These are phyloP conservation scores for Sporothrix variecibatus DNA, from an alignment of 2,329 filamentous ascomycete species.

Conservation along the genomic window DNA sequence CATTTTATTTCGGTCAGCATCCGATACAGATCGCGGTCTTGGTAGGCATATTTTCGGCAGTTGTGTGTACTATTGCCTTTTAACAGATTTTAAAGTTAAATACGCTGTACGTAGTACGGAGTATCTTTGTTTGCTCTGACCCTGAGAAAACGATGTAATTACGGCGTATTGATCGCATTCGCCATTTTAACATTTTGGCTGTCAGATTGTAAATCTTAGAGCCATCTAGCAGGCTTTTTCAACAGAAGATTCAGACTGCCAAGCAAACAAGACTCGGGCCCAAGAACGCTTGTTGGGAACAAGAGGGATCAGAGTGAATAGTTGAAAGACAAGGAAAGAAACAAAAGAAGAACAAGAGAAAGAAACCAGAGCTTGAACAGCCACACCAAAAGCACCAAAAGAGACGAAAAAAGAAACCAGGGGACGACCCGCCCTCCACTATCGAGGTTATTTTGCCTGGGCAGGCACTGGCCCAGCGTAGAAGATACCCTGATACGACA, in stretches of 20 bases:
- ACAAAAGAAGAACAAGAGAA: too few species aligned
- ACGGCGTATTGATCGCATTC: constrained; percentile 8
- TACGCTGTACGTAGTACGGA: neutral
- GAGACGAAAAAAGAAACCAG: neutral
- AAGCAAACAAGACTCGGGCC: neutral
- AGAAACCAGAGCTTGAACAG: too few species aligned
- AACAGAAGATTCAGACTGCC: neutral
- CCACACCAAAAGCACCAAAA: too few species aligned
- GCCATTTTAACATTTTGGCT: neutral
- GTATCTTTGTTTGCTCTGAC: neutral
- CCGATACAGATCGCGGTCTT: neutral
- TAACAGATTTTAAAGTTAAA: neutral
- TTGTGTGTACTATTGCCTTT: neutral
- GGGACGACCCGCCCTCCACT: neutral
- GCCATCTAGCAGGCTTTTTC: neutral
- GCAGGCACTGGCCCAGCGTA: neutral
- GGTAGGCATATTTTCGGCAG: neutral
- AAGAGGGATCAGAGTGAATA: neutral
- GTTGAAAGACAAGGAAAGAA: neutral
- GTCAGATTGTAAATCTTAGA: neutral
- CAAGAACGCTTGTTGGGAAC: neutral
- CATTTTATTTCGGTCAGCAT: neutral
- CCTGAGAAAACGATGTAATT: neutral
- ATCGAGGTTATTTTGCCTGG: neutral
- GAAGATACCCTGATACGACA: too few species aligned